Base-by-base conservation (phyloP, 495 filamentous ascomycete species). In the Aspergillus steynii region DNA sequence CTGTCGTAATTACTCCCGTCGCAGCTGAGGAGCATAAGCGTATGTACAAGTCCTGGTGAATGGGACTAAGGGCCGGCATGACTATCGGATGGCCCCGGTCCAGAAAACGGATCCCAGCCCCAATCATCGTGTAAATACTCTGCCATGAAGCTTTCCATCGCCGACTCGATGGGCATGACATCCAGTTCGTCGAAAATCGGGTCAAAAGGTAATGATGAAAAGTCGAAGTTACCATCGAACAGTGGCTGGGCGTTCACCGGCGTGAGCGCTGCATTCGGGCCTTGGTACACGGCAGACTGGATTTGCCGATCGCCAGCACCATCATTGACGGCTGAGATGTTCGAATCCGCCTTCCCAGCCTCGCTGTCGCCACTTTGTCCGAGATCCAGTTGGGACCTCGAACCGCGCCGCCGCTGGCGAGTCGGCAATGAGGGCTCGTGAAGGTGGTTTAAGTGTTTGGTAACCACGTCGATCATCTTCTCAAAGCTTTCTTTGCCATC, bases 41-140 rank as follows among this genome's bases (percentile, higher is more conserved):
- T 20, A 20, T 20, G 20, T 20, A 20, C 20, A 20, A 20, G 20
- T 20, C 20, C 20, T 20, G 20, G 20, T 20, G 20, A 20, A 20
- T 20, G 20, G 20, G 20, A 20, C 20, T 20, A 20, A 20, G 20
- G 20, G 20, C 20, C 20, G 20, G 20, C 20, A 20, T 20, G 20
- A 20, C 20, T 20, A 20, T 20, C 20, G 20, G 20, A 20, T 20
- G 20, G 20, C 20, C 20, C 20, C 20, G 20, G 20, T 12, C 54
- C 58, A 2, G 68, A 66, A 59, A 71, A 66, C 9, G 68, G 63
- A 31, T 68, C 68, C 68, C 68, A 71, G 2, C 68, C 60, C 68
- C 68, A 68, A 54, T 71, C 65, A 25, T 64, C 65, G 14, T 71
- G 65, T 27, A 71, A 28, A 53, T 61, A 68, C 4, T 68, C 68